phyloP scores from a whole-genome alignment of 495 filamentous ascomycete species.

The Pyrenula massariospora region DNA sequence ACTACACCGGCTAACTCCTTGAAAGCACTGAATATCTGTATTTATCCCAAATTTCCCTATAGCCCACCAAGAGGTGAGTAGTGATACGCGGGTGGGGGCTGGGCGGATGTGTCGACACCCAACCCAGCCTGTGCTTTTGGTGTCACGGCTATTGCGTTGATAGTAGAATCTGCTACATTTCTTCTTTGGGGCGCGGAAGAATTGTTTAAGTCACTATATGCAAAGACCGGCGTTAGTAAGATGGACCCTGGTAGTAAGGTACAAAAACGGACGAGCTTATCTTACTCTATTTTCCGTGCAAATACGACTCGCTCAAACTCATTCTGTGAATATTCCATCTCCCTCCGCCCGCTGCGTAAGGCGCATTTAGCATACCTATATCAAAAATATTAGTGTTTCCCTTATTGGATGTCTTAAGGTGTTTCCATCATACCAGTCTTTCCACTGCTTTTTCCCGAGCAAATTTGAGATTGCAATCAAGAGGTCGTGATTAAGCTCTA shows the following conservation, averaged over 20 bases:
- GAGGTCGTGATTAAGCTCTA: not conserved
- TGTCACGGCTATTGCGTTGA: not conserved
- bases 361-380: not conserved
- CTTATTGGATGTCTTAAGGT: not conserved
- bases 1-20: not conserved
- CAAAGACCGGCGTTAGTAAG: not conserved
- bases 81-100: not conserved
- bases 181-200: not conserved
- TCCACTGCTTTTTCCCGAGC: not conserved
- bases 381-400: not conserved
- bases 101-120: not conserved
- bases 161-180: not conserved
- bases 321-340: not conserved
- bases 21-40: not conserved
- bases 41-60: not conserved
- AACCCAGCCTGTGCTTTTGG: not conserved
- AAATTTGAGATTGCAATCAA: not conserved
- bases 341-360: not conserved
- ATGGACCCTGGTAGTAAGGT: not conserved
- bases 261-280: not conserved
- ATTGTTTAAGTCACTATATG: not conserved
- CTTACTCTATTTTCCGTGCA: not conserved
- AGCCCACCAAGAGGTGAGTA: not conserved
- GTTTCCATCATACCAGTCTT: not conserved
- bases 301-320: not conserved